A percentile compares a stretch with the other conserved stretches of the same genome.
Conservation (phyloP, 306 rosid genomes). For the Vachellia collinsii region DNA sequence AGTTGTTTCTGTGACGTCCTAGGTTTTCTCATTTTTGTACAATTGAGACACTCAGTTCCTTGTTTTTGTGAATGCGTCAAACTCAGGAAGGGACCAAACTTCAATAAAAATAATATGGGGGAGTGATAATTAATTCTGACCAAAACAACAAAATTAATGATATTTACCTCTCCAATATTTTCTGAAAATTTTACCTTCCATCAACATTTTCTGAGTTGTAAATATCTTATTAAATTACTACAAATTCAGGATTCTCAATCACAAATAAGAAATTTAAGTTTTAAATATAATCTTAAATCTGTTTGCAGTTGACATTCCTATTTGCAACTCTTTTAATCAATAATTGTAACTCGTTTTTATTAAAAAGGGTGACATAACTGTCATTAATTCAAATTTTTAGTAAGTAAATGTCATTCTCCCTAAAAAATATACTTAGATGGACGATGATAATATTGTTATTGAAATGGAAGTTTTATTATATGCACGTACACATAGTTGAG, state of each 20-base stretch:
- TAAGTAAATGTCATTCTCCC: too few species aligned
- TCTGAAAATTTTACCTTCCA: too few species aligned
- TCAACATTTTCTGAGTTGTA: too few species aligned
- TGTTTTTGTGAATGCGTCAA: background rate
- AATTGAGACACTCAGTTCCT: conserved; percentile 6
- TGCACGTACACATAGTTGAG: background rate
- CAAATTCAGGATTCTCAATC: background rate
- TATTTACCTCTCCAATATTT: too few species aligned
- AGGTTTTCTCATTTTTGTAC: conserved; percentile 1
- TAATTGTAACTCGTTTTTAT: background rate
- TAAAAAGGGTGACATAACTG: too few species aligned
- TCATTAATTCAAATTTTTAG: too few species aligned
- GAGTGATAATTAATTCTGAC: background rate
- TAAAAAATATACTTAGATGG: background rate
- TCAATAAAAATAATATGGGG: conserved; percentile 1
- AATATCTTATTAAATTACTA: background rate
- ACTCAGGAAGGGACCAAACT: conserved; percentile 7
- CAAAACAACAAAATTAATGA: too few species aligned
- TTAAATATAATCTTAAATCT: background rate
- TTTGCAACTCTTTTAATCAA: background rate
- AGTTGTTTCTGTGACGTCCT: conserved; percentile 26
- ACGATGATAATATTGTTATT: conserved; percentile 11
- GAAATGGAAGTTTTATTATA: background rate
- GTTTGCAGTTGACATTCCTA: background rate
- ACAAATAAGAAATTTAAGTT: background rate